Base-by-base conservation (phyloP, 768 basidiomycete genomes). In the Boletus rubroflammeus region DNA sequence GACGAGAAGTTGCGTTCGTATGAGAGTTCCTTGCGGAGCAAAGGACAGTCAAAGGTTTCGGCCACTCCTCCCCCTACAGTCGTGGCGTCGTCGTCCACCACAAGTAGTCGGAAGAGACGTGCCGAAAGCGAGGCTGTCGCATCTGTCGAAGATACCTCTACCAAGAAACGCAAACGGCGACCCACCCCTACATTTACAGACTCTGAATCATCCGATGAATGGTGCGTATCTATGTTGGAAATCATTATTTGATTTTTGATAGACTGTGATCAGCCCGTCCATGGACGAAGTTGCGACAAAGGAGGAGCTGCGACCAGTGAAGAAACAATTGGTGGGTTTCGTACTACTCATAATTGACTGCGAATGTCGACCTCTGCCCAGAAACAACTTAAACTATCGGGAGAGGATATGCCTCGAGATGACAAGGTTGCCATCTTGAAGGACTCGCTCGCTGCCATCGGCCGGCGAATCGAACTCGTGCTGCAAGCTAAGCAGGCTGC, bases 101-200 rank as follows among this genome's bases (percentile, higher is more conserved):
- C 73, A 56, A 80, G 78, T 62, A 80, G 74, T 65, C 66, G 84
- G 62, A 90, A 88, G 73, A 82, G 87, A 63, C 82, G 91, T 25
- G 88, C 90, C 5, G 90, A 91, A 71, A 93, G 90, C 62, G 88
- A 91, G 74, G 88, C 88, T 19, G 84, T 90, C 54, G 85, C 86
- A 14, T 89, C 86, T 35, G 85, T 90, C 45, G 88, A 90, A 70
- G 87, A 89, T 55, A 74, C 76, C 55, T 81, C 68, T 7, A 76
- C 76, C 51, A 81, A 80, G 62, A 90, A 93, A 72, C 83, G 88
- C 67, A 96, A 98, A 72, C 84, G 93, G 60, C 83, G 93, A 64
- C 88, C 93, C n/a, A 97, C 95, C 6, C 95, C 96, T 4, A 94
- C 92, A 15, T 98, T 94, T 69, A 98, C 96, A 0, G 93, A 94